Base-by-base conservation (phyloP, 164 flowering plant species). In the Santalum album region DNA sequence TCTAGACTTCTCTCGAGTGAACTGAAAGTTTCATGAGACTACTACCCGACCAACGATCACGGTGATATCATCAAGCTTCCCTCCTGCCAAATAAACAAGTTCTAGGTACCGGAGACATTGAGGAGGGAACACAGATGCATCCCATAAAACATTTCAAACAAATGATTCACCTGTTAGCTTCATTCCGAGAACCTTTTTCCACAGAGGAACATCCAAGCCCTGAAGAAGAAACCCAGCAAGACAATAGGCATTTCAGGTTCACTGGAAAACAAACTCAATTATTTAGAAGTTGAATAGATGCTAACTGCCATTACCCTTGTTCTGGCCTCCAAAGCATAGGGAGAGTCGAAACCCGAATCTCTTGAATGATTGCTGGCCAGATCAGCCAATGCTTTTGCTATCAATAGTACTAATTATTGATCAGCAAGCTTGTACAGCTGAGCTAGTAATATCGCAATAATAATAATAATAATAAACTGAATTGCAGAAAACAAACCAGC, bases 321-420 rank as follows among this genome's bases (percentile, higher is more conserved):
- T 64, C 89, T 66, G 50, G 98, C 96, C 67, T 90, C 98, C 66
- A 79, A 35, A 16, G 83, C 60, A 59, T 83, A 83, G 12, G 98
- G 96, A 6, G 98, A 90, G 36, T 90, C 98, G 44, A 82, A 90
- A 11, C 57, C 71, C 21, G 73, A 23, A 61, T 90, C 95, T 66
- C 52, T 59, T 3, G 98, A 87, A 68, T 87, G 91, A 46, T 58
- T 69, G 57, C 66, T 77, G 25, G 98, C 98, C 52, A 87, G 70
- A 54, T 68, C 65, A 63, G 91, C 94, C 51, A 90, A 73, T 69
- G 83, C 86, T 82, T 82, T 90, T 65, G 98, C 98, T 90, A 81
- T 55, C 65, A 60, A 50, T 42, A 29, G 61, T 64, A 26, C 38
- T 42, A 44, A 29, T 52, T 48, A 25, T 49, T 24, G 24, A 61